Evolutionary conservation across 169 alveolate species (phyloP).

Genomic region (Toxoplasma gondii): DNA sequence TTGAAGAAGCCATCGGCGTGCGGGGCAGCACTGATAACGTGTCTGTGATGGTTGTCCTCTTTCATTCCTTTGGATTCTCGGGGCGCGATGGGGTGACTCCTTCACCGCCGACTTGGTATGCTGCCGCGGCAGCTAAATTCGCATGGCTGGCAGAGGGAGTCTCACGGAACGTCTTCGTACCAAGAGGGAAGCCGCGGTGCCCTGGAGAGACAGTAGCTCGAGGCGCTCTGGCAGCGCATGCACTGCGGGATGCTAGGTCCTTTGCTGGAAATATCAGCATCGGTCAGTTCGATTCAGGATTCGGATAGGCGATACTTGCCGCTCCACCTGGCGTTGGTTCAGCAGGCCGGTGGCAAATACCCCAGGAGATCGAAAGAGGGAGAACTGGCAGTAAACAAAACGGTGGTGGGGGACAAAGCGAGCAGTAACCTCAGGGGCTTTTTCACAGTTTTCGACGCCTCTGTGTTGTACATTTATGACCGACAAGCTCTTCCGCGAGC

Average conservation of each 20-base stretch:
- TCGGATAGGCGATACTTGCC: background rate
- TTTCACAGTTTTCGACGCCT: too few species aligned
- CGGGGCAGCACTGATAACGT: slow-evolving; percentile 54
- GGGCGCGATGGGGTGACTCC: background rate
- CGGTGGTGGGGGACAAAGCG: too few species aligned
- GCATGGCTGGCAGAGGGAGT: background rate
- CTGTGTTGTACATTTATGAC: too few species aligned
- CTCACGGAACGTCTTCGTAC: background rate
- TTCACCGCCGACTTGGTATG: background rate
- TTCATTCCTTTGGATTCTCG: background rate
- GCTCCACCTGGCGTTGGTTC: background rate
- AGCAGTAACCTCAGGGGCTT: too few species aligned
- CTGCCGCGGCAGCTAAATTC: background rate
- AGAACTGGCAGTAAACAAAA: too few species aligned
- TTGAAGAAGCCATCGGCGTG: slow-evolving; percentile 53
- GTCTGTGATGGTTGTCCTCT: slow-evolving; percentile 23
- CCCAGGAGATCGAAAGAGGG: too few species aligned
- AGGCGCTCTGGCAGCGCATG: background rate
- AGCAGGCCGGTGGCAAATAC: too few species aligned
- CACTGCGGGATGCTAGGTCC: background rate
- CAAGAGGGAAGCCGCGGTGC: background rate
- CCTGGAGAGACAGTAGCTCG: background rate
- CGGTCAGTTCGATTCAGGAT: background rate
- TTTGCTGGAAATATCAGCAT: background rate
- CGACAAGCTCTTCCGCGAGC: too few species aligned